phyloP scores from a whole-genome alignment of 164 flowering plant species.

The Liquidambar formosana region DNA sequence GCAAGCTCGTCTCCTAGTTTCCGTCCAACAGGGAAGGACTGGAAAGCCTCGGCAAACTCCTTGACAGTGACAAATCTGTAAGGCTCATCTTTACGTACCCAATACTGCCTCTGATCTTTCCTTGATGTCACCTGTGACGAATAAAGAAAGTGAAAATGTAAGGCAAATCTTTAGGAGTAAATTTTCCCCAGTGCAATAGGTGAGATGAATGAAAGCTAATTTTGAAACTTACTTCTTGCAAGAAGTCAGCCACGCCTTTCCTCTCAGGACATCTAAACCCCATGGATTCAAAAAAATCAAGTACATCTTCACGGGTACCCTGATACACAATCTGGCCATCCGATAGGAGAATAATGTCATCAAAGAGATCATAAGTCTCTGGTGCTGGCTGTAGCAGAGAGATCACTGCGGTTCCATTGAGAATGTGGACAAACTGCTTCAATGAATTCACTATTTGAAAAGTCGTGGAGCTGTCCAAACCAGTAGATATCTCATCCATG shows the following conservation, averaged over 20 bases:
- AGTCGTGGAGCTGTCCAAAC: conserved; percentile 83
- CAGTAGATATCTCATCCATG: conserved; percentile 93
- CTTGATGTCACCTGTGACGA: conserved; percentile 55
- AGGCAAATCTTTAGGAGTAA: background rate
- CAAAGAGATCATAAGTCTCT: conserved; percentile 51
- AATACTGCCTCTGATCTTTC: conserved; percentile 68
- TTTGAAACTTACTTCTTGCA: conserved; percentile 29
- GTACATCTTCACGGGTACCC: conserved; percentile 52
- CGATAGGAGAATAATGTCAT: conserved; percentile 42
- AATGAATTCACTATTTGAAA: conserved; percentile 67
- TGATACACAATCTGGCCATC: conserved; percentile 49
- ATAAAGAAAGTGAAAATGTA: background rate
- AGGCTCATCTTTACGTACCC: conserved; percentile 47
- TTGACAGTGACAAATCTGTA: conserved; percentile 40
- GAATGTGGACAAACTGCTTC: conserved; percentile 52
- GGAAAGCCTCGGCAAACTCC: conserved; percentile 61
- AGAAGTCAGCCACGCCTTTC: conserved; percentile 41
- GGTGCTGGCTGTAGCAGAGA: conserved; percentile 65
- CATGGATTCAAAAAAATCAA: conserved; percentile 28
- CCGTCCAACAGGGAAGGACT: conserved; percentile 52
- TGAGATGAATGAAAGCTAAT: too few species aligned
- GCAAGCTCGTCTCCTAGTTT: conserved; percentile 44
- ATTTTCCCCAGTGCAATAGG: too few species aligned
- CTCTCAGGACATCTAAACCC: conserved; percentile 41
- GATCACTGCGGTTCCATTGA: conserved; percentile 43